Conservation (phyloP, 2,329 filamentous ascomycete species). For the Penicillium sclerotiorum region DNA sequence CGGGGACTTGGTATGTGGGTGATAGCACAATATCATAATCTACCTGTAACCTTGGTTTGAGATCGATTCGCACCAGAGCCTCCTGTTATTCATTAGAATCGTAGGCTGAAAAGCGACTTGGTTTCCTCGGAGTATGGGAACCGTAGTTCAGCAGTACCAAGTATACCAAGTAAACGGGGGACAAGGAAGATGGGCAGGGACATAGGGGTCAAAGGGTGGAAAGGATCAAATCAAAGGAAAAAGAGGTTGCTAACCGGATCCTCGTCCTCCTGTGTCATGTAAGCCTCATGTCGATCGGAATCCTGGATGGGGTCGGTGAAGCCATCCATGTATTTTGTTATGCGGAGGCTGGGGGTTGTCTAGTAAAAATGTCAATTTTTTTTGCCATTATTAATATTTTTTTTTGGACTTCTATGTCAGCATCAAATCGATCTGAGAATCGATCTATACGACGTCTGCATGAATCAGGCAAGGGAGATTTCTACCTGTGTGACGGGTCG, state of each 20-base stretch:
- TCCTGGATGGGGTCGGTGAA: constrained; percentile 10
- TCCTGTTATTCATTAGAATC: constrained; percentile 34
- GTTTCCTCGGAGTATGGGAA: too few relatives aligned
- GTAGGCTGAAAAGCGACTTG: constrained; percentile 5
- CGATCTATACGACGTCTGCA: too few relatives aligned
- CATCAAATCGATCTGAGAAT: background rate
- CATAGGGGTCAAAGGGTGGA: background rate
- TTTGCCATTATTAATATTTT: background rate
- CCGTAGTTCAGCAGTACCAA: too few relatives aligned
- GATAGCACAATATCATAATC: constrained; percentile 76
- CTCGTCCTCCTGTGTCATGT: constrained; percentile 30
- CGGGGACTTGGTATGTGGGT: constrained; percentile 72
- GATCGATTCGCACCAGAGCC: constrained; percentile 41
- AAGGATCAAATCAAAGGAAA: background rate
- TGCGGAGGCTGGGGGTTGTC: constrained; percentile 32
- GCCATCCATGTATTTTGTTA: constrained; percentile 29
- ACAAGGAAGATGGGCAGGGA: too few relatives aligned
- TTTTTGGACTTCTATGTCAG: background rate
- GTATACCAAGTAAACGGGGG: too few relatives aligned
- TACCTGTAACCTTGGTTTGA: constrained; percentile 52
- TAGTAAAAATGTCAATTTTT: constrained; percentile 14
- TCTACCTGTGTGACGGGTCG: constrained; percentile 35
- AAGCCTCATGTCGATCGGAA: constrained; percentile 3
- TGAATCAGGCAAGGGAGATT: constrained; percentile 7
- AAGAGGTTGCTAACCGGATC: constrained; percentile 27